Base-by-base conservation (phyloP, 2,329 filamentous ascomycete species). In the Biscogniauxia marginata region DNA sequence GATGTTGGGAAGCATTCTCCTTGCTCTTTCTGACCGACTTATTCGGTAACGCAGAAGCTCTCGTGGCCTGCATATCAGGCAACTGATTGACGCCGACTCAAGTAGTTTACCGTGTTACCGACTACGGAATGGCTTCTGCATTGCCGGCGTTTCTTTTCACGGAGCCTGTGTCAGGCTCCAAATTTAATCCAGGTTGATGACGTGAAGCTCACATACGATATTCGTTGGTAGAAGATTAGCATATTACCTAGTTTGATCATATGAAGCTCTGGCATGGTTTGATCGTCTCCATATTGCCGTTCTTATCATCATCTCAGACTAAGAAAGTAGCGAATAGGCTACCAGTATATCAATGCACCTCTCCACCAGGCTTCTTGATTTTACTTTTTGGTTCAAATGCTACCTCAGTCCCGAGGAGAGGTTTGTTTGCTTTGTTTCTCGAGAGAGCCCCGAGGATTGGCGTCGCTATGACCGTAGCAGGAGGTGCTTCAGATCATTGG, bases 261-360 rank as follows among this genome's bases (percentile, higher is more conserved):
- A 46, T 63, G 60, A 59, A 55, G 50, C 54, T 52, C 54, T 46
- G 54, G 45, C 58, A 43, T 50, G 53, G 62, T 64, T 63, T 64
- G 58, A 64, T 64, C 60, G 58, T 57, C 62, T 55, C 49, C 50
- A 25, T 48, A 22, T 34, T 49, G 46, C 44, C 23, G 48, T 61
- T 45, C 22, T 39, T 30, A 46, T 47, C 49, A 34, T 34, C 50
- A 48, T 52, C 21, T 49, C 21, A 49, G 46, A 49, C 46, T 39
- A 21, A 24, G 5, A 22, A 34, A 46, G 30, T n/a, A 45, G 20
- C 43, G 9, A n/a, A 30, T 19, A 24, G 21, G 30, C 13, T 39
- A 39, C 30, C 6, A 16, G 13, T n/a, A n/a, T 39, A 43, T 46
- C 39, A 39, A 39, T 39, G 30, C 30, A 39, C 13, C 30, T 39